Conservation (phyloP, 306 rosid genomes). For the Rubus idaeus region DNA sequence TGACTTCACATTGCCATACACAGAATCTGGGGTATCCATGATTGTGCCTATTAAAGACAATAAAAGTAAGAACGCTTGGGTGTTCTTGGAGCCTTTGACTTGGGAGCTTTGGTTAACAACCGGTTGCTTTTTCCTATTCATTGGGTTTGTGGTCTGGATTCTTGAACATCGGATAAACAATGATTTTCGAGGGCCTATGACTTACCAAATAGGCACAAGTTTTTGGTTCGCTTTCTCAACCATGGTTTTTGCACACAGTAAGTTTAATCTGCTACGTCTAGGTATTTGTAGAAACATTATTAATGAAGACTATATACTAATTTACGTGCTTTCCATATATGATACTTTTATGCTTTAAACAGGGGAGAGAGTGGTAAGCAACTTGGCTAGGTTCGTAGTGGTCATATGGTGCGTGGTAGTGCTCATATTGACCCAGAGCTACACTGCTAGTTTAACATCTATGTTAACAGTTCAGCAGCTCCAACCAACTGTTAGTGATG, state of each 20-base stretch:
- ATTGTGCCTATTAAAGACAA: neutral
- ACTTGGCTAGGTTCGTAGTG: slow-evolving; percentile 1
- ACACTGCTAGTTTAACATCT: slow-evolving; percentile 1
- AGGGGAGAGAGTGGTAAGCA: slow-evolving; percentile 8
- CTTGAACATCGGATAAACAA: slow-evolving; percentile 4
- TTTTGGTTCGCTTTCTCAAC: slow-evolving; percentile 12
- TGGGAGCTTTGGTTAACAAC: slow-evolving; percentile 5
- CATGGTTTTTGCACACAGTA: slow-evolving; percentile 9
- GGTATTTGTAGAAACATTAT: no score
- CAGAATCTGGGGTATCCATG: slow-evolving; percentile 11
- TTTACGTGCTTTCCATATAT: neutral
- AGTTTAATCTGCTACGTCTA: neutral
- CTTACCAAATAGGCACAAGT: neutral
- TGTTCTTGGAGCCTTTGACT: slow-evolving; percentile 1
- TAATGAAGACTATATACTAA: no score
- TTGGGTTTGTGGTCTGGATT: slow-evolving; percentile 8
- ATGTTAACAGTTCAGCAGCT: slow-evolving; percentile 1
- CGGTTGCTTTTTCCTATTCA: neutral
- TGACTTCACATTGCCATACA: slow-evolving; percentile 11
- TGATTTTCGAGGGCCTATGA: neutral
- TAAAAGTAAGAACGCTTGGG: neutral
- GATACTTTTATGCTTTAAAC: neutral
- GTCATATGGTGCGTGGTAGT: neutral
- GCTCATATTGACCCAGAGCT: slow-evolving; percentile 7
- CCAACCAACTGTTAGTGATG: slow-evolving; percentile 3